These are phyloP conservation scores for Lactarius sp. DNA, from an alignment of 768 basidiomycete species.

Conservation along the genomic window DNA sequence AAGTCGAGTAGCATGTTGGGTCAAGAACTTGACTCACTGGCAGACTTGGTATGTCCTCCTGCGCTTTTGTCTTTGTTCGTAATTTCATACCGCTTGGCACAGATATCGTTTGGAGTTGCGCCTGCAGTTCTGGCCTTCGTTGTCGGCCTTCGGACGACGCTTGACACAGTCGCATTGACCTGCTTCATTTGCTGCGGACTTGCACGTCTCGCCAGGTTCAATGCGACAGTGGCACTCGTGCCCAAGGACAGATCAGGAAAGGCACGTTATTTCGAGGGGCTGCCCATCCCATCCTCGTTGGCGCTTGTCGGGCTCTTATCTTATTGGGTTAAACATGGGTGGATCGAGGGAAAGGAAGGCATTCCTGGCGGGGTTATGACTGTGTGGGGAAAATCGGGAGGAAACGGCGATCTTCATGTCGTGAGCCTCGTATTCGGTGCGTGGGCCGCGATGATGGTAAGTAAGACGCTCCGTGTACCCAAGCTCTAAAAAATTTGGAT, in stretches of 20 bases:
- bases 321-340: slow-evolving; percentile 79
- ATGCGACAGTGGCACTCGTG: slow-evolving; percentile 92
- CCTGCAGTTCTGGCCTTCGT: slow-evolving; percentile 91
- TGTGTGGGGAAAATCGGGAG: slow-evolving; percentile 66
- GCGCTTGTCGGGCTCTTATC: slow-evolving; percentile 72
- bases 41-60: slow-evolving; percentile 70
- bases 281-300: slow-evolving; percentile 92
- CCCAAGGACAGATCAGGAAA: slow-evolving; percentile 87
- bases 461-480: slow-evolving; percentile 89
- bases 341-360: slow-evolving; percentile 74
- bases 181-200: slow-evolving; percentile 95
- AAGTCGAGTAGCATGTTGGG: slow-evolving; percentile 94
- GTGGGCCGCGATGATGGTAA: slow-evolving; percentile 97
- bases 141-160: slow-evolving; percentile 84
- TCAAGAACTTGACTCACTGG: slow-evolving; percentile 95
- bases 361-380: slow-evolving; percentile 71
- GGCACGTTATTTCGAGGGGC: slow-evolving; percentile 92
- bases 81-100: slow-evolving; percentile 1
- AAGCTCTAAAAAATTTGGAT: slow-evolving; percentile 46
- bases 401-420: slow-evolving; percentile 80
- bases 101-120: slow-evolving; percentile 98
- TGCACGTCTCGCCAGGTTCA: slow-evolving; percentile 95
- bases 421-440: slow-evolving; percentile 69
- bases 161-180: slow-evolving; percentile 83
- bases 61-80: slow-evolving; percentile 11